phyloP scores from a whole-genome alignment of 306 rosid species.

The Cicer yamashitae region DNA sequence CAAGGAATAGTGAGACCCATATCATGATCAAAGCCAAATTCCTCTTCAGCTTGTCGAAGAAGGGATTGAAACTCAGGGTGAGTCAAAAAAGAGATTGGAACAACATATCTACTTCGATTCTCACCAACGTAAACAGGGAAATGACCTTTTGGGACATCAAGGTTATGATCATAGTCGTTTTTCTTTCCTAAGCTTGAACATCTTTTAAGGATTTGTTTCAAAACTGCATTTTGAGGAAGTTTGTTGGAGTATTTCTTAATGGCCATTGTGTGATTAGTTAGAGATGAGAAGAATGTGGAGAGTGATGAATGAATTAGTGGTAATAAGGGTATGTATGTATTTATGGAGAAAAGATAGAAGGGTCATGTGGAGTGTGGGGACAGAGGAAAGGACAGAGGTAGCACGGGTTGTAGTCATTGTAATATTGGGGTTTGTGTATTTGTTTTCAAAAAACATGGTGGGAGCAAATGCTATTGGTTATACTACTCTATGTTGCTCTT shows the following conservation, averaged over 20 bases:
- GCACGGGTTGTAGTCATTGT: slow-evolving; percentile 59
- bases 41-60: slow-evolving; percentile 90
- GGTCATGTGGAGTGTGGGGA: slow-evolving; percentile 53
- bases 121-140: slow-evolving; percentile 90
- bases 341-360: slow-evolving; percentile 53
- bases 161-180: slow-evolving; percentile 60
- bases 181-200: slow-evolving; percentile 80
- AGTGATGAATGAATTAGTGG: background rate
- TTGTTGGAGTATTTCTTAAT: slow-evolving; percentile 67
- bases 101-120: slow-evolving; percentile 78
- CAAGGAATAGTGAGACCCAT: slow-evolving; percentile 97
- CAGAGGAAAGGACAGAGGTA: slow-evolving; percentile 49
- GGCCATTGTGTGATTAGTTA: slow-evolving; percentile 57
- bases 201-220: slow-evolving; percentile 81
- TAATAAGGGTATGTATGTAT: slow-evolving; percentile 58
- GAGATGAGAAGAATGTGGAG: slow-evolving; percentile 27
- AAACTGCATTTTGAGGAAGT: slow-evolving; percentile 69
- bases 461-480: slow-evolving; percentile 65
- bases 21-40: slow-evolving; percentile 88
- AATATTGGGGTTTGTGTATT: slow-evolving; percentile 55
- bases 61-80: slow-evolving; percentile 84
- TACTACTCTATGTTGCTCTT: slow-evolving; percentile 56
- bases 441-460: slow-evolving; percentile 57
- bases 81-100: slow-evolving; percentile 81
- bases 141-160: slow-evolving; percentile 92